Conservation (phyloP, 1,139 yeast genomes). For the Debaryomyces subglobosus region DNA sequence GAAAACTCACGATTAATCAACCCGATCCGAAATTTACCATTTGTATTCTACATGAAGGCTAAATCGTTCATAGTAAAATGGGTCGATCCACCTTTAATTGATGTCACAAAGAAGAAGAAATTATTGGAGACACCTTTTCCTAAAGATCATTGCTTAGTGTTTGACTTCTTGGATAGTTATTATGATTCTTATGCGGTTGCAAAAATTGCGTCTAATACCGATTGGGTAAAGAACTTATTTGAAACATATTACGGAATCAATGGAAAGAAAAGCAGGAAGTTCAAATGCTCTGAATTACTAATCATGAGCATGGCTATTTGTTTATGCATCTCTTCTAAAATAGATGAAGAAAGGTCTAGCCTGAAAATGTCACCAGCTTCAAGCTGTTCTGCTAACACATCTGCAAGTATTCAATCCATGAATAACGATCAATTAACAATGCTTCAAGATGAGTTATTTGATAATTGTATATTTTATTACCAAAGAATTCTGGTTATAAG, state of each 20-base stretch:
- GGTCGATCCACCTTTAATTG: conserved; percentile 37
- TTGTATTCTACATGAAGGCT: conserved; percentile 25
- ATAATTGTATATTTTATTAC: conserved; percentile 51
- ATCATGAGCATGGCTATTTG: conserved; percentile 37
- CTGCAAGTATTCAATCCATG: not conserved
- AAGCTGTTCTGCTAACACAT: conserved; percentile 10
- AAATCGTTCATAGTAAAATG: conserved; percentile 29
- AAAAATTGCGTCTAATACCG: conserved; percentile 19
- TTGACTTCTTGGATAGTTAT: conserved; percentile 26
- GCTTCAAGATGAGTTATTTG: conserved; percentile 30
- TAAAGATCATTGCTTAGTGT: conserved; percentile 24
- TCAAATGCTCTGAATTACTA: conserved; percentile 34
- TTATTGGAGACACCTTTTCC: conserved; percentile 35
- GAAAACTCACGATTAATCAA: conserved; percentile 23
- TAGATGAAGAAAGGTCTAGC: conserved; percentile 18
- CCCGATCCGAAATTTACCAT: conserved; percentile 38
- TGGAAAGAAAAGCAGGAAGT: conserved; percentile 10
- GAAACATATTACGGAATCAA: conserved; percentile 21
- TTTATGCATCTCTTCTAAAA: conserved; percentile 26
- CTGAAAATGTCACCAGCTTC: conserved; percentile 8
- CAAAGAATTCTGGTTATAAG: conserved; percentile 49
- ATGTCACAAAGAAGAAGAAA: conserved; percentile 21
- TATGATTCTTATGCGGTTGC: conserved; percentile 19
- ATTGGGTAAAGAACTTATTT: conserved; percentile 23
- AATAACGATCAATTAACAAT: conserved; percentile 16